phyloP scores from a whole-genome alignment of 177 flowering plant species.

The Vitis hybrid region DNA sequence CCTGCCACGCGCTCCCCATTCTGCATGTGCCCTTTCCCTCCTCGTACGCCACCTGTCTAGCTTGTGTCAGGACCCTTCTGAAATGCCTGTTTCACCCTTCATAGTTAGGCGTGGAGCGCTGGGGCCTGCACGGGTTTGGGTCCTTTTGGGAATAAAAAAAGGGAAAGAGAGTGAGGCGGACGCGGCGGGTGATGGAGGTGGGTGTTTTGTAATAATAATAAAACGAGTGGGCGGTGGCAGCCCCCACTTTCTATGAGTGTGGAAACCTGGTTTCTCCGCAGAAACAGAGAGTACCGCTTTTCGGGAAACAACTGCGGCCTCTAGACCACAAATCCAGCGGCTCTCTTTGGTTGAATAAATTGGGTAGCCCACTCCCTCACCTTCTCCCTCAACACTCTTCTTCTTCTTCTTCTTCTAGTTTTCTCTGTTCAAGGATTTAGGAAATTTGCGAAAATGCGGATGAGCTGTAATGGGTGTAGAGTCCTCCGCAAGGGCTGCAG shows the following conservation, averaged over 20 bases:
- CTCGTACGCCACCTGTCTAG: background rate
- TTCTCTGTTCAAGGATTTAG: background rate
- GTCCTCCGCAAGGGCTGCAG: conserved; percentile 91
- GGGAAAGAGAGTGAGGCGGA: no score
- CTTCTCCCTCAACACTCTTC: conserved; percentile 18
- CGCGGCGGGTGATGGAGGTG: no score
- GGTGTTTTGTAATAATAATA: no score
- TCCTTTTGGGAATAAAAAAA: no score
- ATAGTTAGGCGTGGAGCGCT: no score
- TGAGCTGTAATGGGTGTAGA: conserved; percentile 93
- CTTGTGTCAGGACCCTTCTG: no score
- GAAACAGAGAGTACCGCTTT: background rate
- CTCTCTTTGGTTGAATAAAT: conserved; percentile 7
- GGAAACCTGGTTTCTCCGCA: conserved; percentile 26
- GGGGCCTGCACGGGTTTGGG: no score
- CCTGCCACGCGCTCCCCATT: conserved; percentile 53
- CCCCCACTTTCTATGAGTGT: conserved; percentile 11
- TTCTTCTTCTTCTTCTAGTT: background rate
- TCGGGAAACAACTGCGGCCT: conserved; percentile 54
- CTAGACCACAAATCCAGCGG: conserved; percentile 38
- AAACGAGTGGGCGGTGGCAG: background rate
- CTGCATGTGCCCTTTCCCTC: background rate
- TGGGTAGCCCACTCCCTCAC: background rate
- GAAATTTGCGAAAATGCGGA: conserved; percentile 46
- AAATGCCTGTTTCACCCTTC: background rate